Evolutionary conservation across 2,329 filamentous ascomycete genomes (phyloP), one percentile per base, ranked within the genome.

Genomic region (Monosporascus sp.): DNA sequence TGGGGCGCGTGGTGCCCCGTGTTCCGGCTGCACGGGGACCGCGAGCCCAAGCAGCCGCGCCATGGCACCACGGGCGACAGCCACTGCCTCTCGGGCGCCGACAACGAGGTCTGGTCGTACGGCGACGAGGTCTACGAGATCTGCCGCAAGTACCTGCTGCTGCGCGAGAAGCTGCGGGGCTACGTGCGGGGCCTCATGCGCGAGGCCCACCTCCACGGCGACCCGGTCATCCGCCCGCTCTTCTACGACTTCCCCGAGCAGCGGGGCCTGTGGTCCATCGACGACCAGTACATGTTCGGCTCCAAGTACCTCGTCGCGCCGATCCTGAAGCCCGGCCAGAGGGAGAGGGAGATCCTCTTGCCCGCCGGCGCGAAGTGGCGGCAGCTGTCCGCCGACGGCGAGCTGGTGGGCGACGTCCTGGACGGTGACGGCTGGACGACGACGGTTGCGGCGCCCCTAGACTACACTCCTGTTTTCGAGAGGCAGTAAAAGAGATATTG

Each of bases 1-100:
- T 88, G 83, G 82, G 84, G 80, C 0, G 71, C 82, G 0, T 87
- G 85, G 61, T 86, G 82, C 53, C 85, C 85, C 0, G 84, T 88
- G 1, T 85, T 88, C 77, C 71, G 85, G 3, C 72, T 87, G 0
- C 85, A 88, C 59, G 85, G 85, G 6, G 81, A 87, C 62, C 76
- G 85, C 0, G 82, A 86, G 63, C 85, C 85, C 0, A 74, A 66
- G 45, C 71, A 72, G 58, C 65, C 66, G 17, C 69, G 60, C 22
- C 64, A 63, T 8, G 70, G 69, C 2, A 63, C 57, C 3, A 69
- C 62, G 0, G 72, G 72, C 20, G 71, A 67, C 27, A 66, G 62
- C 1, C 77, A 58, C 69, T 81, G 67, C 64, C 74, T 52, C 58
- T 78, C 64, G 56, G 83, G 82, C 15, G 81, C 78, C 0, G 66